phyloP scores from a whole-genome alignment of 352 stramenopile species.

The Globisporangium uncinulatum region DNA sequence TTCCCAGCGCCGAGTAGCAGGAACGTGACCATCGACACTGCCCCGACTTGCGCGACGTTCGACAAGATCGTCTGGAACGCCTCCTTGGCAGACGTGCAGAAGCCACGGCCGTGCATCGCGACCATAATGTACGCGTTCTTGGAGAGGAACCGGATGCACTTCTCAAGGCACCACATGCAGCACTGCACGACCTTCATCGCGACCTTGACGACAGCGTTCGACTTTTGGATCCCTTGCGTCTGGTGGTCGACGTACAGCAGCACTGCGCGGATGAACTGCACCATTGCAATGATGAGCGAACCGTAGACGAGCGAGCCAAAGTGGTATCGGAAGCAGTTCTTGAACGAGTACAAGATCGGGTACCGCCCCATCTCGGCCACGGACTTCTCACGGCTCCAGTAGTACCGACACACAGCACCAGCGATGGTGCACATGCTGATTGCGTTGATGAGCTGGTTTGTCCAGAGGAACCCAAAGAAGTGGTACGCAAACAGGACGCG shows the following conservation, averaged over 20 bases:
- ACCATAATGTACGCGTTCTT: slow-evolving; percentile 95
- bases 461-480: slow-evolving; percentile 97
- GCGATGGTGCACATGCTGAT: slow-evolving; percentile 94
- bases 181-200: slow-evolving; percentile 87
- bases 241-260: slow-evolving; percentile 92
- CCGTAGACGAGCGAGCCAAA: slow-evolving; percentile 95
- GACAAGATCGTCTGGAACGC: slow-evolving; percentile 91
- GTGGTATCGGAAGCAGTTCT: slow-evolving; percentile 90
- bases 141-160: slow-evolving; percentile 96
- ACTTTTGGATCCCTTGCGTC: slow-evolving; percentile 74
- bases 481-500: slow-evolving; percentile 69
- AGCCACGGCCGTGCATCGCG: slow-evolving; percentile 70
- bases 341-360: slow-evolving; percentile 59
- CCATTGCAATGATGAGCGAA: slow-evolving; percentile 93
- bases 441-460: slow-evolving; percentile 93
- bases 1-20: slow-evolving; percentile 92
- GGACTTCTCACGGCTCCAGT: slow-evolving; percentile 85
- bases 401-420: slow-evolving; percentile 89
- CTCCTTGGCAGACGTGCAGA: slow-evolving; percentile 87
- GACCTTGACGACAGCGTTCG: slow-evolving; percentile 76
- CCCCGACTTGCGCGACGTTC: slow-evolving; percentile 85
- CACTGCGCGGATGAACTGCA: slow-evolving; percentile 92
- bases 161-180: slow-evolving; percentile 93
- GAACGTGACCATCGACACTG: slow-evolving; percentile 87
- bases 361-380: slow-evolving; percentile 59